These are phyloP conservation scores for Sodiomyces alkalinus DNA, from an alignment of 2,329 filamentous ascomycete species.

Conservation along the genomic window DNA sequence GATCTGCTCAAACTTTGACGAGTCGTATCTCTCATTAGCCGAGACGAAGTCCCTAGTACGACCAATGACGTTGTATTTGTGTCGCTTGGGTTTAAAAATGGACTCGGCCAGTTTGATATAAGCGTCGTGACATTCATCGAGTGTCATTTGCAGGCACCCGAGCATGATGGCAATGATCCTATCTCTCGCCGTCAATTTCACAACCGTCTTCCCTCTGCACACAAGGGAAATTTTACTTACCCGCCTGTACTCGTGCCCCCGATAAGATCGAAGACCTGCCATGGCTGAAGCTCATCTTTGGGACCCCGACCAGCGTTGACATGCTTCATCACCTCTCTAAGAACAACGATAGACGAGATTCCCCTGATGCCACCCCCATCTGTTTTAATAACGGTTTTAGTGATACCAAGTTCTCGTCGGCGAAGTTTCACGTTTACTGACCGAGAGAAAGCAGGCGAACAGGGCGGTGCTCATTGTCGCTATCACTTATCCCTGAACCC, in stretches of 20 bases:
- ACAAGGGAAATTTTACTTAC: slow-evolving; percentile 2
- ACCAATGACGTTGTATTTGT: slow-evolving; percentile 6
- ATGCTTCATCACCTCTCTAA: slow-evolving; percentile 7
- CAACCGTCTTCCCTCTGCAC: background rate
- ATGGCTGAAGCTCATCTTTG: slow-evolving; percentile 5
- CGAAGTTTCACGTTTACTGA: background rate
- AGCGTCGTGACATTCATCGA: slow-evolving; percentile 9
- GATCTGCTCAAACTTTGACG: slow-evolving; percentile 6
- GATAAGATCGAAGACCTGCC: slow-evolving; percentile 9
- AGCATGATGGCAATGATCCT: slow-evolving; percentile 12
- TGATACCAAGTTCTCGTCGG: fast-evolving
- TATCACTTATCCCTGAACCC: too few relatives aligned
- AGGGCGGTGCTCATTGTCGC: slow-evolving; percentile 1
- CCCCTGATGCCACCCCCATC: slow-evolving; percentile 8
- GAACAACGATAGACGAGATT: slow-evolving; percentile 5
- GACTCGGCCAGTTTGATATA: slow-evolving; percentile 9
- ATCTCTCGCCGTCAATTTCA: too few relatives aligned
- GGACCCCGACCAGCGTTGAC: slow-evolving; percentile 3
- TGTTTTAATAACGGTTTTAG: background rate
- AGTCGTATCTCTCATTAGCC: slow-evolving; percentile 5
- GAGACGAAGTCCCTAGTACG: slow-evolving; percentile 2
- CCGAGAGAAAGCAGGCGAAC: slow-evolving; percentile 4
- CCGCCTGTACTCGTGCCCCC: slow-evolving; percentile 8
- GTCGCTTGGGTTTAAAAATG: slow-evolving; percentile 10
- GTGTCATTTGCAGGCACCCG: slow-evolving; percentile 9